These are phyloP conservation scores for Coemansia sp. DNA, from an alignment of 192 early-diverging fungal genomes.

Conservation along the genomic window DNA sequence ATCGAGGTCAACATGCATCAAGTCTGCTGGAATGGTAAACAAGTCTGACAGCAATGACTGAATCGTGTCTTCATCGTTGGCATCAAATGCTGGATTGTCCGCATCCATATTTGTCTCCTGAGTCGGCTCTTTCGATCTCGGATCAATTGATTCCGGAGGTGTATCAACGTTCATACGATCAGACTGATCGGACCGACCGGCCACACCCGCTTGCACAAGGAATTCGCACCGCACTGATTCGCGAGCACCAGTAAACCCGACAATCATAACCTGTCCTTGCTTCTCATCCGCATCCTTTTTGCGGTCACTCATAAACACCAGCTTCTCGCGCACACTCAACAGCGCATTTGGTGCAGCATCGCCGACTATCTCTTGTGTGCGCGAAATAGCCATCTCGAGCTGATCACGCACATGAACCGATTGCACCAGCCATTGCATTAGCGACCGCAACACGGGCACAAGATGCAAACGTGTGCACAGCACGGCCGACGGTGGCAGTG, in stretches of 20 bases:
- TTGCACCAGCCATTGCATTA: constrained; percentile 50
- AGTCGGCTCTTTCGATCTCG: background rate
- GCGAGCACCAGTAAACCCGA: constrained; percentile 40
- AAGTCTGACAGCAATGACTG: constrained; percentile 21
- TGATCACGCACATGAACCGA: constrained; percentile 45
- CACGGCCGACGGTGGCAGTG: constrained; percentile 38
- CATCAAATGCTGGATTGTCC: background rate
- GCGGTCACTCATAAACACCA: constrained; percentile 29
- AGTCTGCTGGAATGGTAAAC: constrained; percentile 27
- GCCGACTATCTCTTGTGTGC: constrained; percentile 31
- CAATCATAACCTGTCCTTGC: constrained; percentile 34
- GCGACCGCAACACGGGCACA: constrained; percentile 37
- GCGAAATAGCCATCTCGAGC: constrained; percentile 42
- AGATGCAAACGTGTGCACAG: constrained; percentile 36
- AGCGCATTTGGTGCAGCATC: constrained; percentile 15
- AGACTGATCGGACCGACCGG: background rate
- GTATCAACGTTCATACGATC: constrained; percentile 13
- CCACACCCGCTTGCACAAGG: constrained; percentile 32
- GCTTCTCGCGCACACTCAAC: constrained; percentile 40
- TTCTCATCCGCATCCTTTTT: constrained; percentile 1
- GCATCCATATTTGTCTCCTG: background rate
- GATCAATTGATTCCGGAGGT: background rate
- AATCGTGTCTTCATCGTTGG: constrained; percentile 10
- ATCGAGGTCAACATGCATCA: constrained; percentile 42
- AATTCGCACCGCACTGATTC: constrained; percentile 53